Evolutionary conservation across 2,329 filamentous ascomycete genomes (phyloP).

Genomic region (Aspergillus sp.): DNA sequence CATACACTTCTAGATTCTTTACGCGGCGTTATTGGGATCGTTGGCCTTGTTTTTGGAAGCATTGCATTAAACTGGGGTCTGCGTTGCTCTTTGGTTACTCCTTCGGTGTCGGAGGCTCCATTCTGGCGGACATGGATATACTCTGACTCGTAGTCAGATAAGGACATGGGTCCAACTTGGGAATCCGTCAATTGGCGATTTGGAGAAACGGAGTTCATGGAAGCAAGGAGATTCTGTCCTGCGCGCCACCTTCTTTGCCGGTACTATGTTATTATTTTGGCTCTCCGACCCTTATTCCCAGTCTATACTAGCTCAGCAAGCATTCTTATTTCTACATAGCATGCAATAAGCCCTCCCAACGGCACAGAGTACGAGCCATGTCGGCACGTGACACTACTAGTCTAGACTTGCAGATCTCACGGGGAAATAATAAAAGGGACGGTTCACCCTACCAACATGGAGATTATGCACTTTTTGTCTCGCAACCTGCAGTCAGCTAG

Average conservation of each 20-base stretch:
- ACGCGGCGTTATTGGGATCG: conserved; percentile 13
- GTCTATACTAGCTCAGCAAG: conserved; percentile 10
- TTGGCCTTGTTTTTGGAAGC: conserved; percentile 16
- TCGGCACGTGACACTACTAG: conserved; percentile 11
- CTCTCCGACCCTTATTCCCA: conserved; percentile 7
- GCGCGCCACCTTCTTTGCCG: conserved; percentile 3
- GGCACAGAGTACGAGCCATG: not conserved
- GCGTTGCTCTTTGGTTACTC: conserved; percentile 18
- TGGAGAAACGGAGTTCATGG: conserved; percentile 16
- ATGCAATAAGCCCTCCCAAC: not conserved
- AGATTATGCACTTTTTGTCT: conserved; percentile 9
- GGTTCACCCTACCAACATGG: conserved; percentile 8
- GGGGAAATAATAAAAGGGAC: conserved; percentile 19
- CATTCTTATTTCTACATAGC: conserved; percentile 5
- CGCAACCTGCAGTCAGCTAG: conserved; percentile 20
- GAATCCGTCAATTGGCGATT: not conserved
- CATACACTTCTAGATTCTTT: conserved; percentile 11
- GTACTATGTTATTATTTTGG: not conserved
- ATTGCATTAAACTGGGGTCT: conserved; percentile 24
- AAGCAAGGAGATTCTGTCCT: conserved; percentile 4
- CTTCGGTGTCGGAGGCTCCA: not conserved
- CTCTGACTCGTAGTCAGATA: not conserved
- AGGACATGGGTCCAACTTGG: not conserved
- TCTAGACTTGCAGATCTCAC: conserved; percentile 20
- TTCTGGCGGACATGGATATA: not conserved